Percentiles rank a stretch among this genome's conserved stretches.
phyloP scores from a whole-genome alignment of 2,329 filamentous ascomycete genomes.

The Aspergillus aculeatus region DNA sequence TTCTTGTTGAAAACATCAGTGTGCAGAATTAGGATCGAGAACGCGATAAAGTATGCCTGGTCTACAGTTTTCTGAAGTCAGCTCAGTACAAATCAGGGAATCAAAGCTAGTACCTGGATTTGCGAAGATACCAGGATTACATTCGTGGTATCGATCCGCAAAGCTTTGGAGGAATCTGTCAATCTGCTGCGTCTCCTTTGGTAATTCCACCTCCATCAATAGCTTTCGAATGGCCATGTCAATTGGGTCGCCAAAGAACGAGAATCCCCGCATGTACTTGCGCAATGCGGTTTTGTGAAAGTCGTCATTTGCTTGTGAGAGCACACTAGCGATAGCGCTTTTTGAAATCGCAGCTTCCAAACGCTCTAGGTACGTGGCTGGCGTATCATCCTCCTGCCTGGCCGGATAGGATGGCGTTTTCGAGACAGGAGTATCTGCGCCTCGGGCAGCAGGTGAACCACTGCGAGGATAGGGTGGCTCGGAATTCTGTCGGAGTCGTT shows the following conservation, averaged over 20 bases:
- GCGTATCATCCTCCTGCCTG: slow-evolving; percentile 81
- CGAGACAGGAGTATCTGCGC: slow-evolving; percentile 69
- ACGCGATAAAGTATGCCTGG: slow-evolving; percentile 97
- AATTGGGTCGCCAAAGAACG: slow-evolving; percentile 94
- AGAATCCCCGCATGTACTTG: slow-evolving; percentile 93
- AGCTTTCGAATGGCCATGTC: slow-evolving; percentile 97
- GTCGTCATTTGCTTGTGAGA: slow-evolving; percentile 81
- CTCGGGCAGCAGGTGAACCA: slow-evolving; percentile 58
- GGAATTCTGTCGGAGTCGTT: slow-evolving; percentile 76
- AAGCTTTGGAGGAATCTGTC: slow-evolving; percentile 92
- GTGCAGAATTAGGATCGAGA: slow-evolving; percentile 92
- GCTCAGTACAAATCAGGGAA: background rate
- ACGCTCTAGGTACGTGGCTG: slow-evolving; percentile 81
- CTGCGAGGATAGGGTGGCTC: slow-evolving; percentile 67
- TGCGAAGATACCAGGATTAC: slow-evolving; percentile 92
- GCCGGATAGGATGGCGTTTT: slow-evolving; percentile 69
- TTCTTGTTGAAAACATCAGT: slow-evolving; percentile 99
- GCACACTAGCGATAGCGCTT: slow-evolving; percentile 76
- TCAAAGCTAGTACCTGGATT: slow-evolving; percentile 55
- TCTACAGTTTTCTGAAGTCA: slow-evolving; percentile 48
- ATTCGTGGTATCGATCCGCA: slow-evolving; percentile 95
- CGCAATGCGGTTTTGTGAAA: slow-evolving; percentile 82
- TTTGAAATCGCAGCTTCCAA: slow-evolving; percentile 78
- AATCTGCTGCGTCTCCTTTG: slow-evolving; percentile 97
- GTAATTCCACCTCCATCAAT: slow-evolving; percentile 92